phyloP scores from a whole-genome alignment of 306 rosid genomes.

The Amphicarpaea edgeworthii region DNA sequence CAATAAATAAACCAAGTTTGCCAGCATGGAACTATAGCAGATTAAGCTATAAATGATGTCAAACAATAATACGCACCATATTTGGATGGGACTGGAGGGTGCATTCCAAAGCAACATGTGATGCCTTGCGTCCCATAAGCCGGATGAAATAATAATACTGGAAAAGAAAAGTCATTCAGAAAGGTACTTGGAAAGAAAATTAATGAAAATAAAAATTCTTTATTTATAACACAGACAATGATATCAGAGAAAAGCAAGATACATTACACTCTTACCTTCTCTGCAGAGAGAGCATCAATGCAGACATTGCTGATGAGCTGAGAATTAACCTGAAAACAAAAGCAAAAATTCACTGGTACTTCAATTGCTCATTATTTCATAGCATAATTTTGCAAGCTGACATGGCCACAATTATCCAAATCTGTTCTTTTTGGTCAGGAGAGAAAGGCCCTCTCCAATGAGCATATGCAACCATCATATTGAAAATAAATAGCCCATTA shows the following conservation, averaged over 20 bases:
- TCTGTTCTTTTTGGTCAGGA: not conserved
- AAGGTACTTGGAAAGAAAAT: slow-evolving; percentile 8
- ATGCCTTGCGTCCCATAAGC: slow-evolving; percentile 98
- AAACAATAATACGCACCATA: slow-evolving; percentile 63
- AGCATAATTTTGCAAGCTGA: slow-evolving; percentile 15
- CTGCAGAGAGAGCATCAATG: slow-evolving; percentile 97
- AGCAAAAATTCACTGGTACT: slow-evolving; percentile 21
- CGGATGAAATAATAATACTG: slow-evolving; percentile 96
- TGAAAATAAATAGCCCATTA: not conserved
- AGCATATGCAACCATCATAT: slow-evolving; percentile 7
- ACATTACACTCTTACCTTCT: slow-evolving; percentile 67
- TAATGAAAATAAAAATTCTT: not conserved
- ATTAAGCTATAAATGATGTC: slow-evolving; percentile 13
- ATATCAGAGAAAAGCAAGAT: not conserved
- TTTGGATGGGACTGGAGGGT: slow-evolving; percentile 99
- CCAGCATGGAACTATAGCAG: slow-evolving; percentile 23
- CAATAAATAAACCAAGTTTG: slow-evolving; percentile 7
- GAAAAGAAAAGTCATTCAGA: slow-evolving; percentile 42
- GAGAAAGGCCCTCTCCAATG: not conserved
- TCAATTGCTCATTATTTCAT: slow-evolving; percentile 38
- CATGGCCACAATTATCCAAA: not conserved
- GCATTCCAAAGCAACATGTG: slow-evolving; percentile 98
- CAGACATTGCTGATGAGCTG: slow-evolving; percentile 98
- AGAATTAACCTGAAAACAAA: slow-evolving; percentile 85
- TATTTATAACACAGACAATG: not conserved